A percentile compares a stretch with the other conserved stretches of the same genome.
Conservation (phyloP, 768 basidiomycete species). For the Gloeophyllum trabeum region DNA sequence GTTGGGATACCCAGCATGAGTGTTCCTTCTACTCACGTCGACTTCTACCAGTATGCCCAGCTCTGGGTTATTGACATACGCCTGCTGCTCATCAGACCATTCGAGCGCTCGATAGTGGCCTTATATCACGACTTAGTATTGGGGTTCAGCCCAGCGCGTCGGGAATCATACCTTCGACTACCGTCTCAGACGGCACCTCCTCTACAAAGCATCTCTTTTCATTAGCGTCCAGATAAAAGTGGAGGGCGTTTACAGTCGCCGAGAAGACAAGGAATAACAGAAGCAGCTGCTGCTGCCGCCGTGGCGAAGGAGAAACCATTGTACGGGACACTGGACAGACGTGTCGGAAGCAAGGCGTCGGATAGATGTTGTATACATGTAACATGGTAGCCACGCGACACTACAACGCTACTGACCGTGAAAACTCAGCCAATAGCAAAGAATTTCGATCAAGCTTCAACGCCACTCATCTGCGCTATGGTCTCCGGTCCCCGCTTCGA, state of each 20-base stretch:
- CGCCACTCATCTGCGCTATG: too few relatives aligned
- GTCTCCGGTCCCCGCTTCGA: constrained; percentile 39
- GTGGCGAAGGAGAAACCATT: constrained; percentile 10
- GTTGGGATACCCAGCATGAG: too few relatives aligned
- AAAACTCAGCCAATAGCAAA: too few relatives aligned
- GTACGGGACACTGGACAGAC: too few relatives aligned
- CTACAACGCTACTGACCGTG: too few relatives aligned
- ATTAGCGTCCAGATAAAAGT: constrained; percentile 94
- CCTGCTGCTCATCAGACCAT: constrained; percentile 67
- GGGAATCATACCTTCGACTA: constrained; percentile 67
- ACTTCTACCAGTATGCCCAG: constrained; percentile 90
- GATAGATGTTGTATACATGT: too few relatives aligned
- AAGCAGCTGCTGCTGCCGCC: constrained; percentile 18
- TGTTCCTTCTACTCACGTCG: constrained; percentile 55
- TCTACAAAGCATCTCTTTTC: constrained; percentile 95
- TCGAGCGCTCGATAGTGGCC: constrained; percentile 91
- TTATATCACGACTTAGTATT: constrained; percentile 15
- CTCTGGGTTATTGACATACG: constrained; percentile 59
- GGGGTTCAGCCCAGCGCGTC: not conserved
- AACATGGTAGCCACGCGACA: too few relatives aligned
- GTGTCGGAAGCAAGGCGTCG: too few relatives aligned
- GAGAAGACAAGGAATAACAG: constrained; percentile 28
- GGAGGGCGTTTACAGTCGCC: constrained; percentile 59
- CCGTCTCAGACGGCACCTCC: constrained; percentile 90
- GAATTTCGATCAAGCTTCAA: too few relatives aligned